phyloP scores from a whole-genome alignment of 345 rosid species.

The Salix brachista region DNA sequence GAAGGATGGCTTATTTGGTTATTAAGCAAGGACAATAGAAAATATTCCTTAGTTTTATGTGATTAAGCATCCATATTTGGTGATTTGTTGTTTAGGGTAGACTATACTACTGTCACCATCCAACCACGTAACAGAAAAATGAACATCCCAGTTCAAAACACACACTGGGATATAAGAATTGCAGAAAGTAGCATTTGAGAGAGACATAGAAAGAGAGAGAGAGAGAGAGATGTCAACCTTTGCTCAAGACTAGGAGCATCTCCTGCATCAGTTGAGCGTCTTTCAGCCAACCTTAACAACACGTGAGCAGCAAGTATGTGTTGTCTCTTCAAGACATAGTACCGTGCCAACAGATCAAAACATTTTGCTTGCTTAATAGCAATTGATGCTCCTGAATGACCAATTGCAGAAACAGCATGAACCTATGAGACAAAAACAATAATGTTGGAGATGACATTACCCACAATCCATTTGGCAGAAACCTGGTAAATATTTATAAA shows the following conservation, averaged over 20 bases:
- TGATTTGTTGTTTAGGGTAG: neutral
- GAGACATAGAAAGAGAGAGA: neutral
- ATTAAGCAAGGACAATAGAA: too few species aligned
- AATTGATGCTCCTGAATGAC: slow-evolving; percentile 53
- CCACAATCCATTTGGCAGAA: slow-evolving; percentile 1
- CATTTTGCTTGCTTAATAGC: slow-evolving; percentile 69
- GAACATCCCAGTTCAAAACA: neutral
- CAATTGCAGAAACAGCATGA: slow-evolving; percentile 45
- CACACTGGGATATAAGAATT: neutral
- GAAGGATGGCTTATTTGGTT: neutral
- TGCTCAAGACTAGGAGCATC: slow-evolving; percentile 71
- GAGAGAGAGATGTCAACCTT: slow-evolving; percentile 36
- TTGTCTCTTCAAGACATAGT: slow-evolving; percentile 88
- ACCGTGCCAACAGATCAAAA: slow-evolving; percentile 83
- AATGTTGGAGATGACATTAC: neutral
- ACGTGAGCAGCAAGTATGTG: slow-evolving; percentile 95
- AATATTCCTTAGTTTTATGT: neutral
- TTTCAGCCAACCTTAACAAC: slow-evolving; percentile 85
- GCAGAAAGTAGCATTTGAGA: neutral
- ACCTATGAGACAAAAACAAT: slow-evolving; percentile 40
- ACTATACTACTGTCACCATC: neutral
- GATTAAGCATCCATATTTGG: neutral
- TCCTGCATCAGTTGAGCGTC: slow-evolving; percentile 57
- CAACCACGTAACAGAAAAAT: neutral
- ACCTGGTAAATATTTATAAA: neutral